Base-by-base conservation (phyloP, 768 basidiomycete species). In the Termitomyces sp. region DNA sequence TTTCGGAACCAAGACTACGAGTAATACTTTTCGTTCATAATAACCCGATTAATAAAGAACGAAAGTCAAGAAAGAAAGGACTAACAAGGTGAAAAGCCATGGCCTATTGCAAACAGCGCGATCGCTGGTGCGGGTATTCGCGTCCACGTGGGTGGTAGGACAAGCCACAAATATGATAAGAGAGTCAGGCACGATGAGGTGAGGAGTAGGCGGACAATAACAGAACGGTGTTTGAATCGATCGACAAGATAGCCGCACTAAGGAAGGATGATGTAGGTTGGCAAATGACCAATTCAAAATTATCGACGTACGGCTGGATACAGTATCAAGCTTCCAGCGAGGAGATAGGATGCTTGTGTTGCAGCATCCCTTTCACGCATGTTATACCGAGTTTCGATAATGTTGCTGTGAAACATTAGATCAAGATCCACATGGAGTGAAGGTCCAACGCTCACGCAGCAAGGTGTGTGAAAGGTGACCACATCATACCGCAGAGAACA, bases 381-480 rank as follows among this genome's bases (percentile, higher is more conserved):
- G 26, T 74, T 61, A 64, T 86, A 92, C 7, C 89, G 82, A 36
- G 74, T 79, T 64, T 92, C 82, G 24, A 92, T 81, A 54, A 92
- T 79, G 64, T 90, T 90, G 28, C 89, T 91, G 60, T 10, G 15
- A 20, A 18, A 63, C 57, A 56, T 63, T 44, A 20, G 51, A 24
- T 34, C 45, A 26, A 12, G n/a, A 34, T 3, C 10, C 36, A 12
- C 39, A 33, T 31, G 34, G 18, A 18, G 15, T 47, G 37, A 50
- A 18, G n/a, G 47, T n/a, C 47, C 31, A 37, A 48, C 46, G 69
- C 84, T 65, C 65, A 89, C 88, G 90, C 77, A 13, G 86, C 83
- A 44, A 92, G 81, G 65, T 91, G 88, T 12, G 82, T 83, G 66
- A 90, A 90, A 3, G 90, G 90, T 3, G 82, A 74, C 90, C 90